Conservation (phyloP, 2,329 filamentous ascomycete species). For the Pestalotiopsis sp. region DNA sequence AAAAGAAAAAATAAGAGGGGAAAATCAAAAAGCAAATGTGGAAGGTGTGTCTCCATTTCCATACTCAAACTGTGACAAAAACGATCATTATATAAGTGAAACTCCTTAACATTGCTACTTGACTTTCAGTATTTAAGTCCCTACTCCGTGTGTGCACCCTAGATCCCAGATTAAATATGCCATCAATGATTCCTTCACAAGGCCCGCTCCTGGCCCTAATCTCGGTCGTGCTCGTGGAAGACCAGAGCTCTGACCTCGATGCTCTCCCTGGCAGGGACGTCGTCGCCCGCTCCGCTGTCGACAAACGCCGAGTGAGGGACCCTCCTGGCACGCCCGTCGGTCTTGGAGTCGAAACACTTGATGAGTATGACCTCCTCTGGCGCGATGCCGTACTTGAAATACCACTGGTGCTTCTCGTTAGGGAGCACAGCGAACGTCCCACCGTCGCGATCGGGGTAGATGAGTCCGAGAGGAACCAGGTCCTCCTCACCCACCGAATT, state of each 20-base stretch:
- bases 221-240: conserved; percentile 42
- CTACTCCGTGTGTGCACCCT: background rate
- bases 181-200: background rate
- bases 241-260: conserved; percentile 57
- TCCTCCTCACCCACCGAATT: conserved; percentile 48
- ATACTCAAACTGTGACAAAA: no score
- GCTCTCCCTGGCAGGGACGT: conserved; percentile 55
- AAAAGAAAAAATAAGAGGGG: no score
- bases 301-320: conserved; percentile 57
- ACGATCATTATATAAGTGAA: no score
- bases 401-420: conserved; percentile 47
- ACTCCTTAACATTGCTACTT: no score
- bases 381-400: conserved; percentile 49
- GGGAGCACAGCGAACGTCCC: conserved; percentile 47
- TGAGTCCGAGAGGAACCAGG: conserved; percentile 46
- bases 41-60: no score
- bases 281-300: conserved; percentile 40
- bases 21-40: no score
- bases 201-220: conserved; percentile 7
- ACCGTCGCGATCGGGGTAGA: conserved; percentile 49
- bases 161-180: background rate
- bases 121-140: no score
- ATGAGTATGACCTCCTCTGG: conserved; percentile 57
- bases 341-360: conserved; percentile 61
- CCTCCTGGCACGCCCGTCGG: conserved; percentile 49